Percentiles rank a stretch among this genome's conserved stretches.
phyloP scores from a whole-genome alignment of 768 basidiomycete species.

The Pulveroboletus sp. region DNA sequence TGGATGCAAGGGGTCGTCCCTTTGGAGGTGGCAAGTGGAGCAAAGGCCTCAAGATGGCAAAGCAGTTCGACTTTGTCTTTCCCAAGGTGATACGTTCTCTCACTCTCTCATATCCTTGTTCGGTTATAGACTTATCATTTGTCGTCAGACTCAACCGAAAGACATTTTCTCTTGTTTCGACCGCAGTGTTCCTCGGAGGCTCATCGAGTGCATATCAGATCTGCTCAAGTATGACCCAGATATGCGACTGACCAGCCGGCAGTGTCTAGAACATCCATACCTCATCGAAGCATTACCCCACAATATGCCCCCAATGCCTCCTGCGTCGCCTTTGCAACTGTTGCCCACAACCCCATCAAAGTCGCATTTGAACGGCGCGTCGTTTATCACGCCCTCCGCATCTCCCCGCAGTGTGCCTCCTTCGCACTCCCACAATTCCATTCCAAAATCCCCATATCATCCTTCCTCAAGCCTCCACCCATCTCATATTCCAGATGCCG shows the following conservation, averaged over 20 bases:
- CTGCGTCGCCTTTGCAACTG: conserved; percentile 42
- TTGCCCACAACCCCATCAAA: conserved; percentile 35
- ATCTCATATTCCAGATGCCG: conserved; percentile 41
- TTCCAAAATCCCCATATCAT: conserved; percentile 36
- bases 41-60: conserved; percentile 82
- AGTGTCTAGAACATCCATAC: conserved; percentile 88
- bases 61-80: conserved; percentile 80
- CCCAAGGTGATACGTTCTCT: conserved; percentile 57
- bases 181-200: conserved; percentile 65
- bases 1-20: conserved; percentile 60
- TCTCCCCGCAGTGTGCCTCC: conserved; percentile 43
- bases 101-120: background rate
- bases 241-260: conserved; percentile 74
- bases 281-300: conserved; percentile 71
- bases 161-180: conserved; percentile 75
- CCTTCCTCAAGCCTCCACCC: conserved; percentile 35
- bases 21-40: conserved; percentile 88
- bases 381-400: conserved; percentile 37
- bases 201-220: conserved; percentile 90
- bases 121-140: conserved; percentile 1
- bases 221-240: conserved; percentile 91
- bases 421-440: conserved; percentile 46
- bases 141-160: conserved; percentile 54
- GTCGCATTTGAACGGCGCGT: conserved; percentile 32
- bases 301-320: conserved; percentile 61